Base-by-base conservation (phyloP, 1,139 yeast species). In the Spathaspora sp. region DNA sequence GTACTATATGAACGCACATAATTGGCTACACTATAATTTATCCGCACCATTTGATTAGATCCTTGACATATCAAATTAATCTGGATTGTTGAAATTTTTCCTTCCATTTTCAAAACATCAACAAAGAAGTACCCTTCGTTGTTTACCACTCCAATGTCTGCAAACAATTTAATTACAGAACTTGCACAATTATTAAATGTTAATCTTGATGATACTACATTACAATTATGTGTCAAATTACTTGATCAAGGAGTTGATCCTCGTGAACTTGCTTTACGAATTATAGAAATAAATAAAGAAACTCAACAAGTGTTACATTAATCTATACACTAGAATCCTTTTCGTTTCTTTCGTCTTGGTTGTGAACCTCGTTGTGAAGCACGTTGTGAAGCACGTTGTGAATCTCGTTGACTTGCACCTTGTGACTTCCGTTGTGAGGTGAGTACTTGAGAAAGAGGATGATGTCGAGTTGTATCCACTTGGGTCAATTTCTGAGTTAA, bases 211-310 rank as follows among this genome's bases (percentile, higher is more conserved):
- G 69, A 63, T 17, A 39, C 67, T 0, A 65, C 70, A 0, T 47
- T 71, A 17, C 67, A 61, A 46, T 55, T 71, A 33, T 71, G 76
- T 47, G 50, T 68, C n/a, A 68, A 68, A 45, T 52, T 71, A 29
- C 49, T 71, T 33, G 76, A 71, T 47, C 67, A 68, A 50, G 76
- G 76, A 3, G 67, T 68, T 16, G 71, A 70, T 46, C 74, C 76
- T 0, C 54, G 58, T 43, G 46, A 44, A 16, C 57, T 71, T 47
- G 75, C 76, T 0, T 47, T 50, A 13, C 56, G 56, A 11, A 61
- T 70, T 38, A 36, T 51, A n/a, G 60, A 57, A 13, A 62, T 69
- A 18, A 59, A 58, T 26, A 58, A 54, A 36, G 73, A 68, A 47
- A 60, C 67, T n/a, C 51, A 51, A 15, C 50, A 63, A 17, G 56